Evolutionary conservation across 768 basidiomycete genomes (phyloP), one percentile per base, ranked within the genome.

Genomic region (Russula vinacea): DNA sequence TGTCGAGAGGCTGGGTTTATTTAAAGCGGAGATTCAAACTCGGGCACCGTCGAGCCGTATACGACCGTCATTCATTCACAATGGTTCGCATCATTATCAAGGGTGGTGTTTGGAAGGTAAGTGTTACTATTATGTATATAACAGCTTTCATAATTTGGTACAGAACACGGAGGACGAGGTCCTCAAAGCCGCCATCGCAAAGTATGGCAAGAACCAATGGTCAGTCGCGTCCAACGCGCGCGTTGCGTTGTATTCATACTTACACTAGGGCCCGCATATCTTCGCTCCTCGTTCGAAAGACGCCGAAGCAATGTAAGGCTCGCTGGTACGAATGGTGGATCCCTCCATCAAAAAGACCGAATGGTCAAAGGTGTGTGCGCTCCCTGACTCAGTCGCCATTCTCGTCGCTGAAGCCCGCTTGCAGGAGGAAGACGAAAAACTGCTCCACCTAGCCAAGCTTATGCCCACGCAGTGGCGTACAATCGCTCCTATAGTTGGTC

Each of bases 391-490:
- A 19, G 10, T 37, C 19, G 11, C 53, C 53, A 62, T 9, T 32
- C 65, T 42, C 32, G 22, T 26, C 35, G 32, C 53, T 16, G 5
- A 59, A 13, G 29, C 17, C 14, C 9, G 32, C 6, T 50, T 19
- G 49, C 58, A 95, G 92, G 93, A 90, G 19, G 97, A 99, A 77
- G 97, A 99, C 77, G 97, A 98, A 78, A 99, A 98, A 75, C 84
- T 99, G 3, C 81, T 99, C 13, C 95, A 98, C 74, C 85, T 98
- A 26, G 97, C 97, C 49, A 98, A 98, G 76, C 81, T 98, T 64
- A 99, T 98, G 94, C 97, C 97, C 0, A 98, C 97, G 0, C 97
- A 99, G 80, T 99, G 97, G 97, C 88, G 97, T 33, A 98, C 97
- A 26, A 96, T 99, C 70, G 95, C 97, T 5, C 97, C 97, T 56